These are phyloP conservation scores for Gymnopus androsaceus DNA, from an alignment of 1,284 basidiomycete genomes.

Conservation along the genomic window DNA sequence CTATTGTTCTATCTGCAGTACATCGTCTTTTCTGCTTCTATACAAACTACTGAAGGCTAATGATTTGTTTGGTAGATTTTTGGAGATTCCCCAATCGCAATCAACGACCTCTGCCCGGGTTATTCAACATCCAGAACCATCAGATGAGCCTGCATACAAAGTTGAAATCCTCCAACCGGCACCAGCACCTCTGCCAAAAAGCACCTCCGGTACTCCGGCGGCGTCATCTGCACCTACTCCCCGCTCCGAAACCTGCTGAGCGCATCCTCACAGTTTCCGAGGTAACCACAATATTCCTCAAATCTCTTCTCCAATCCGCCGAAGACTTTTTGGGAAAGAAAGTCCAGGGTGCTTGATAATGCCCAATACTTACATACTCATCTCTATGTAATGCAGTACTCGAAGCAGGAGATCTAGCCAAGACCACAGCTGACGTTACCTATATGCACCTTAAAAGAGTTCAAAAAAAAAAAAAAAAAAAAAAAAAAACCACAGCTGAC, in stretches of 20 bases:
- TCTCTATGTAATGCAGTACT: slow-evolving; percentile 17
- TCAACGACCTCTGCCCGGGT: slow-evolving; percentile 61
- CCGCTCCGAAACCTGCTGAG: slow-evolving; percentile 73
- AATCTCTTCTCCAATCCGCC: slow-evolving; percentile 84
- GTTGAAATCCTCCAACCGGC: slow-evolving; percentile 81
- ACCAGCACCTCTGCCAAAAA: slow-evolving; percentile 56
- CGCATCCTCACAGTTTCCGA: slow-evolving; percentile 85
- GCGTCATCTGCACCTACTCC: slow-evolving; percentile 74
- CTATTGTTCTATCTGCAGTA: slow-evolving; percentile 56
- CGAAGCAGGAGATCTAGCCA: slow-evolving; percentile 30
- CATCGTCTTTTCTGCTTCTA: slow-evolving; percentile 43
- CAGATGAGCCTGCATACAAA: slow-evolving; percentile 83
- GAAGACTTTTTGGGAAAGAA: slow-evolving; percentile 90
- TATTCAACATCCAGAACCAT: slow-evolving; percentile 73
- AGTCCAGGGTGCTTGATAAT: slow-evolving; percentile 61
- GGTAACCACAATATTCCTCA: slow-evolving; percentile 85
- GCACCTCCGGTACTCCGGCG: slow-evolving; percentile 61
- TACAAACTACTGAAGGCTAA: not conserved
- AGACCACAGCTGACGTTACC: slow-evolving; percentile 27
- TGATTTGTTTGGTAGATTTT: slow-evolving; percentile 55
- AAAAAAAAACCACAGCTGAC: too few species aligned
- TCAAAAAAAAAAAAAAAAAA: too few species aligned
- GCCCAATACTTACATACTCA: slow-evolving; percentile 1
- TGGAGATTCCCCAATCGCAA: slow-evolving; percentile 65
- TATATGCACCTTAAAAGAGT: too few species aligned